Evolutionary conservation across 179 eudicot species (phyloP), one percentile per base, ranked within the genome.

Genomic region (Beta lomatogona): DNA sequence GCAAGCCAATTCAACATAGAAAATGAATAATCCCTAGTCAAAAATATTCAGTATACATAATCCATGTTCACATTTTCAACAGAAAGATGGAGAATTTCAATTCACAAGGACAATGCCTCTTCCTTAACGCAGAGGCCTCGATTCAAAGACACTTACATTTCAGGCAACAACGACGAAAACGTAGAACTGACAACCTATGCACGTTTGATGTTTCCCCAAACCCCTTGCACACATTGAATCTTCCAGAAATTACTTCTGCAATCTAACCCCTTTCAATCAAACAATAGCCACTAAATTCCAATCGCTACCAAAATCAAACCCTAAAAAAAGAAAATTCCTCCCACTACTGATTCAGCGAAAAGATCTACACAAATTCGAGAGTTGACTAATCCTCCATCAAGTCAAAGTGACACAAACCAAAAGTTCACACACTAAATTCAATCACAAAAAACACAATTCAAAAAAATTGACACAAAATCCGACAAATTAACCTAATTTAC

Each of bases 381-480:
- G 31, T 71, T 48, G 57, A 71, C 75, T 71, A 21, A 48, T 18
- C 25, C 73, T 70, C 13, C 1, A 18, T 4, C 5, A 18, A 70
- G 74, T 46, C 74, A 70, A 69, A 9, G 53, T 4, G 3, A 70
- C 1, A 18, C 12, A 46, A 71, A 50, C 50, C 57, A 50, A 71
- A 48, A 19, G 25, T 52, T 71, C 41, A 71, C 22, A 45, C 5
- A 10, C 5, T 57, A 48, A 25, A 45, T 50, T 12, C 41, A 71
- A n/a, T 3, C 44, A 50, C 44, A 71, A 6, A 21, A 4, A 4
- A 16, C 59, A 71, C 2, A 21, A 19, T 65, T 8, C 18, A 22
- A 73, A n/a, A 73, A 71, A 71, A 15, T 5, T 16, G 16, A 54
- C 50, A 69, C 68, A 59, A 79, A 73, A 78, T 45, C 75, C 74